Evolutionary conservation across 345 rosid genomes (phyloP), one percentile per base, ranked within the genome.

Genomic region (Populus alba): DNA sequence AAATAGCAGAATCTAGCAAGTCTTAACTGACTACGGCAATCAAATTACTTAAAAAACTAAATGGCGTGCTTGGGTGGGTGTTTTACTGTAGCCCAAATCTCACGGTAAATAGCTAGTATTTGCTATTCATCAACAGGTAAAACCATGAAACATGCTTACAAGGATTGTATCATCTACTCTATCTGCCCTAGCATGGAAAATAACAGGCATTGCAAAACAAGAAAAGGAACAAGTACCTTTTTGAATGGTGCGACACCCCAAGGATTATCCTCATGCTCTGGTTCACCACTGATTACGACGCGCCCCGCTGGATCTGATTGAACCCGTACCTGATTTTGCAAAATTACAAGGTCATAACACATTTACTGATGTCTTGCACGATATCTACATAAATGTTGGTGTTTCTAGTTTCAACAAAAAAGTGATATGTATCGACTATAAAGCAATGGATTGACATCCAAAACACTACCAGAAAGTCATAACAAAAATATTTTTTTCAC

Each of bases 271-370:
- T 84, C 90, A 51, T 90, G 85, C 84, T 84, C 87, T 31, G 95
- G 95, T 66, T 91, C 87, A 62, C 93, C 93, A 12, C 90, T 86
- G 55, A 91, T 89, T 82, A 91, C 89, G 66, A 91, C 78, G 61
- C 92, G 87, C 71, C 95, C 95, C 18, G 92, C 95, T 38, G 95
- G 92, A 85, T 91, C 93, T 11, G 93, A 89, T 76, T 91, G 92
- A 73, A 91, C 95, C 25, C 89, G 90, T 13, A 91, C 95, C 95
- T 91, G 89, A 68, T 59, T 66, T 76, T 35, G 45, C 71, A 79
- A 62, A 78, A 66, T 16, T 51, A 12, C 8, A 29, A 35, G 70
- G 10, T 27, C 20, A 66, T 66, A 31, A 66, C 16, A 65, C 18
- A 65, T 65, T 65, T 31, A 27, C 39, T 65, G 37, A 35, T 17